Percentiles rank a stretch among this genome's conserved stretches.
phyloP scores from a whole-genome alignment of 2,329 filamentous ascomycete genomes.

The Penicillium janthinellum region DNA sequence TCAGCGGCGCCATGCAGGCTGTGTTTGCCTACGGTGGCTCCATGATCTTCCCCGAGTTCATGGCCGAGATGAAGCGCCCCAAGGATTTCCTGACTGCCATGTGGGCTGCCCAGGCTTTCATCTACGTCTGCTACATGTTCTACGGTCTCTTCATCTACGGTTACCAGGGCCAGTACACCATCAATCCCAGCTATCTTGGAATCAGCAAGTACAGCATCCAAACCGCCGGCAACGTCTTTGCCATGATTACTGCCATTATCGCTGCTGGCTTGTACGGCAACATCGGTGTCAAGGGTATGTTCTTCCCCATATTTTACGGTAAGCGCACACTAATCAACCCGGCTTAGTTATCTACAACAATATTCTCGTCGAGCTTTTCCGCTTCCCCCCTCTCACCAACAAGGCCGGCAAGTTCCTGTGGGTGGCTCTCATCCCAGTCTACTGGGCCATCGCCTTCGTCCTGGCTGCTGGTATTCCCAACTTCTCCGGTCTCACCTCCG shows the following conservation, averaged over 20 bases:
- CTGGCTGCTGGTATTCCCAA: conserved; percentile 59
- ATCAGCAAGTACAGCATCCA: conserved; percentile 52
- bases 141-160: conserved; percentile 37
- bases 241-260: conserved; percentile 49
- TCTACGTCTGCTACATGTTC: conserved; percentile 41
- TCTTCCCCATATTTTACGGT: not conserved
- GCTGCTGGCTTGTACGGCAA: conserved; percentile 53
- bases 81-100: conserved; percentile 41
- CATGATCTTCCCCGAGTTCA: conserved; percentile 51
- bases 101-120: conserved; percentile 40
- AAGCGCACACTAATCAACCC: not conserved
- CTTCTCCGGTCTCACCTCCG: conserved; percentile 50
- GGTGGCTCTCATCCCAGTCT: conserved; percentile 55
- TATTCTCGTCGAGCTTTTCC: conserved; percentile 54
- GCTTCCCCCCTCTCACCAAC: conserved; percentile 52
- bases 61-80: conserved; percentile 44
- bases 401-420: conserved; percentile 55
- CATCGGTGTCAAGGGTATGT: conserved; percentile 50
- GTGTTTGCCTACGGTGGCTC: conserved; percentile 45
- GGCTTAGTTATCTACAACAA: conserved; percentile 48
- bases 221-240: conserved; percentile 50
- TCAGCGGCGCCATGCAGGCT: conserved; percentile 20
- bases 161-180: conserved; percentile 52
- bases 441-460: conserved; percentile 60
- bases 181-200: conserved; percentile 26